phyloP scores from a whole-genome alignment of 768 basidiomycete genomes.

The Steccherinum ochraceum region DNA sequence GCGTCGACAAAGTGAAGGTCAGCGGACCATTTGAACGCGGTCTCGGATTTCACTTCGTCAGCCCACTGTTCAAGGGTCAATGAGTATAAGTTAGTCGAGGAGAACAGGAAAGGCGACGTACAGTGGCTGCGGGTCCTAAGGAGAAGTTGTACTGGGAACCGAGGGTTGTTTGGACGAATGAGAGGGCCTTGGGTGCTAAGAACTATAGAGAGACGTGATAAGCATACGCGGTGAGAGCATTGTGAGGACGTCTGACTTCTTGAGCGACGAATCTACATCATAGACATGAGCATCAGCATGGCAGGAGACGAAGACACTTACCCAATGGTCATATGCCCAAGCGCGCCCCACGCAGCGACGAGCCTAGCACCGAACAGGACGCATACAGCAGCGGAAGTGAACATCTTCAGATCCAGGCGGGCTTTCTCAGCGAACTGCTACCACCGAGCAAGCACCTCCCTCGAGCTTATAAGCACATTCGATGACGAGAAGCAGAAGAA shows the following conservation, averaged over 20 bases:
- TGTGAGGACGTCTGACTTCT: constrained; percentile 3
- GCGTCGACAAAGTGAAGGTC: constrained; percentile 46
- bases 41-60: constrained; percentile 36
- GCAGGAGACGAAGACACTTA: constrained; percentile 13
- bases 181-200: constrained; percentile 39
- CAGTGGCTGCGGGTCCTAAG: constrained; percentile 44
- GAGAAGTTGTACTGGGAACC: constrained; percentile 36
- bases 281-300: neutral
- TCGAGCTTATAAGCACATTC: too few species aligned
- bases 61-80: constrained; percentile 37
- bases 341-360: constrained; percentile 18
- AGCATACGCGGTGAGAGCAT: neutral
- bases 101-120: constrained; percentile 16
- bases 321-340: constrained; percentile 21
- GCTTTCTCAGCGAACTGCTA: too few species aligned
- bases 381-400: too few species aligned
- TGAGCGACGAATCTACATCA: constrained; percentile 12
- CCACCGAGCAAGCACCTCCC: too few species aligned
- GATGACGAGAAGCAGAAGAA: too few species aligned
- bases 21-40: constrained; percentile 22
- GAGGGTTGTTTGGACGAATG: constrained; percentile 40
- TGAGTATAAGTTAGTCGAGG: neutral
- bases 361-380: neutral
- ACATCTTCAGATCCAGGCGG: too few species aligned
- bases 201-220: constrained; percentile 28